phyloP scores from a whole-genome alignment of 768 basidiomycete genomes.

The Mycena belliarum region DNA sequence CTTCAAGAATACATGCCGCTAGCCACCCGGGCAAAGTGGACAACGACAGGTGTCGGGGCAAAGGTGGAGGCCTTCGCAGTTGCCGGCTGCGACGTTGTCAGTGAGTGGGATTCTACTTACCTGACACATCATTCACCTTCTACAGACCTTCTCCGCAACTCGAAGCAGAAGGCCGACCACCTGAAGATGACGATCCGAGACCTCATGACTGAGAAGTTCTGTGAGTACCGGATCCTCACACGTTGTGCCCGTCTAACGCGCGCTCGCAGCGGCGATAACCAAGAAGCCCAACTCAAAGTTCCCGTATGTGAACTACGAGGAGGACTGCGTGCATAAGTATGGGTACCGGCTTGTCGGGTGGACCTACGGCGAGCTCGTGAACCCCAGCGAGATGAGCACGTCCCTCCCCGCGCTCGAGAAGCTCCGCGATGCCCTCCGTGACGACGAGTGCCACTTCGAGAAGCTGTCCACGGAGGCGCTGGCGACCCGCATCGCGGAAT shows the following conservation, averaged over 20 bases:
- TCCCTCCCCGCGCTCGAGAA: not conserved
- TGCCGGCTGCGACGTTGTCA: conserved; percentile 14
- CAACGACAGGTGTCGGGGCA: conserved; percentile 6
- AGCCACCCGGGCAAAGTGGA: not conserved
- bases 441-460: not conserved
- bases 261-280: not conserved
- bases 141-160: not conserved
- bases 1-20: conserved; percentile 21
- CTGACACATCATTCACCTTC: not conserved
- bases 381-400: not conserved
- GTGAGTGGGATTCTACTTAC: not conserved
- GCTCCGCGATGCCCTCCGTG: not conserved
- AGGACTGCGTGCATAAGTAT: conserved; percentile 4
- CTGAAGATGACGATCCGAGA: not conserved
- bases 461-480: no score
- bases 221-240: not conserved
- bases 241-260: not conserved
- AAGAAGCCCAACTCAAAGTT: not conserved
- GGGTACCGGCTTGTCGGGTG: not conserved
- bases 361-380: not conserved
- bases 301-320: not conserved
- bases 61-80: conserved; percentile 19
- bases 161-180: not conserved
- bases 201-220: not conserved
- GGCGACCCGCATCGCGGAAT: no score